A percentile compares a stretch with the other conserved stretches of the same genome.
These are phyloP conservation scores for Aspergillus bertholletiae DNA, from an alignment of 495 filamentous ascomycete genomes.

Conservation along the genomic window DNA sequence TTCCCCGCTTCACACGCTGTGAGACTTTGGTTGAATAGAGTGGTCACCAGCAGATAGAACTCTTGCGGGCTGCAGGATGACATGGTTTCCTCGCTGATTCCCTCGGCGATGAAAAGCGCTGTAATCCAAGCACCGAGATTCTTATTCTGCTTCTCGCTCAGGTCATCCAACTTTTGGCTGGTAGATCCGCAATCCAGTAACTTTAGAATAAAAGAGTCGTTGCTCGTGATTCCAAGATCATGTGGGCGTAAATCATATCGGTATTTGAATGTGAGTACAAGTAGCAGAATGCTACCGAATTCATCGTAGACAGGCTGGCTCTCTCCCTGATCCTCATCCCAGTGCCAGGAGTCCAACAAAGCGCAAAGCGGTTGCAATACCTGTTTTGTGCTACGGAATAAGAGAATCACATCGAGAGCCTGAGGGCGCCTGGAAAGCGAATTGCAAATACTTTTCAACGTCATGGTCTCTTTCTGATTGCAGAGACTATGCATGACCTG, in stretches of 20 bases:
- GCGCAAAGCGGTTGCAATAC: conserved; percentile 82
- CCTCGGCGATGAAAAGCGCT: conserved; percentile 80
- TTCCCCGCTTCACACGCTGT: conserved; percentile 67
- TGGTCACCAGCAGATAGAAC: conserved; percentile 88
- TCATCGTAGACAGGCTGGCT: conserved; percentile 97
- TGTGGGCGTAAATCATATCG: conserved; percentile 70
- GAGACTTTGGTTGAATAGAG: conserved; percentile 81
- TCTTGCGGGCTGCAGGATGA: conserved; percentile 87
- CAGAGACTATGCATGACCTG: conserved; percentile 78
- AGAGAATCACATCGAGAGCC: conserved; percentile 77
- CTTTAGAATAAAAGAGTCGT: conserved; percentile 73
- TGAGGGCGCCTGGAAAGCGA: conserved; percentile 73
- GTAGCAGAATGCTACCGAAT: conserved; percentile 81
- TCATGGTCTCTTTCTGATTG: conserved; percentile 83
- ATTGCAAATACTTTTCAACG: conserved; percentile 78
- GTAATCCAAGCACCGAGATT: conserved; percentile 82
- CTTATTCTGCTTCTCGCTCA: conserved; percentile 69
- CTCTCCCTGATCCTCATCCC: conserved; percentile 90
- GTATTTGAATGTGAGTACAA: conserved; percentile 77
- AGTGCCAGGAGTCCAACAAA: conserved; percentile 83
- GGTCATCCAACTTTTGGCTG: conserved; percentile 58
- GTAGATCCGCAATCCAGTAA: conserved; percentile 64
- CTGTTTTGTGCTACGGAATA: conserved; percentile 73
- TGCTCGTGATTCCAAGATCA: conserved; percentile 60
- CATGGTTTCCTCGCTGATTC: conserved; percentile 85